Conservation (phyloP, 2,329 filamentous ascomycete species). For the Cadophora luteo-olivacea region DNA sequence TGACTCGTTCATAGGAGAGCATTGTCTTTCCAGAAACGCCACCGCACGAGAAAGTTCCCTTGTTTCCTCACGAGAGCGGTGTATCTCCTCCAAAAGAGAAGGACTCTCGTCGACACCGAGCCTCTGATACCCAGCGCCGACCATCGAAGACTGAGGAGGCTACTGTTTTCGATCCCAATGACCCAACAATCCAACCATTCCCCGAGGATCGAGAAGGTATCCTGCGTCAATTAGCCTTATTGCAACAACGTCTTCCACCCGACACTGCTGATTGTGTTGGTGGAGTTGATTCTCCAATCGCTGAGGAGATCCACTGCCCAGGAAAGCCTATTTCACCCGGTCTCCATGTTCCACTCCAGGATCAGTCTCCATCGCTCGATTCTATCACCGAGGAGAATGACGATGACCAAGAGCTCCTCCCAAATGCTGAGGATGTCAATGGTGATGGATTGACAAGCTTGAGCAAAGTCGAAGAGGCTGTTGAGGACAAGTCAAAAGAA, state of each 20-base stretch:
- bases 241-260: constrained; percentile 37
- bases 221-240: constrained; percentile 34
- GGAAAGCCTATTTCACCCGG: constrained; percentile 15
- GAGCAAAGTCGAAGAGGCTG: constrained; percentile 4
- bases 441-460: neutral
- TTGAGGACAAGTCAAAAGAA: neutral
- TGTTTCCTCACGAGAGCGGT: constrained; percentile 41
- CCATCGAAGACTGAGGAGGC: constrained; percentile 10
- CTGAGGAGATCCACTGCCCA: constrained; percentile 13
- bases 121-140: constrained; percentile 10
- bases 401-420: constrained; percentile 20
- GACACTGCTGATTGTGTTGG: constrained; percentile 32
- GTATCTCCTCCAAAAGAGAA: constrained; percentile 25
- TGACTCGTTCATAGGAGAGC: constrained; percentile 1
- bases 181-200: constrained; percentile 41
- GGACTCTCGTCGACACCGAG: constrained; percentile 12
- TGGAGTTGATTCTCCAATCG: neutral
- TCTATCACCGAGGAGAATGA: constrained; percentile 39
- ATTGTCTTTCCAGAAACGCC: constrained; percentile 33
- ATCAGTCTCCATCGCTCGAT: constrained; percentile 36
- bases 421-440: neutral
- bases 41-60: constrained; percentile 40
- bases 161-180: constrained; percentile 37
- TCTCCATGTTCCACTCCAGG: constrained; percentile 1
- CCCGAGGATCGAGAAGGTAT: constrained; percentile 40